phyloP scores from a whole-genome alignment of 1,284 basidiomycete genomes.

The Peniophora sp. region DNA sequence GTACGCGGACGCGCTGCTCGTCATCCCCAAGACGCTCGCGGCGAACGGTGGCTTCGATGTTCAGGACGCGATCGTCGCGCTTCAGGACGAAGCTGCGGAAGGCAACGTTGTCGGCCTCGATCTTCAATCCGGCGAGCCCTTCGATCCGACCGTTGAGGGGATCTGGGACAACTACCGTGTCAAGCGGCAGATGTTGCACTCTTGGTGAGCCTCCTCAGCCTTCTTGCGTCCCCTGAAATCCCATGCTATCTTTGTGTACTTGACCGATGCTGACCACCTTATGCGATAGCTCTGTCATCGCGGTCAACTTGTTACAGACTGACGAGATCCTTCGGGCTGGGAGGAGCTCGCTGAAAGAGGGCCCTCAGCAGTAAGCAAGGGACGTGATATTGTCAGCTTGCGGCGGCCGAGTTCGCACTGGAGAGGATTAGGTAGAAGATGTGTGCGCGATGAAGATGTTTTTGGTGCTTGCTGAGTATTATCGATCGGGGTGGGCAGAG shows the following conservation, averaged over 20 bases:
- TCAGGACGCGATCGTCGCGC: conserved; percentile 86
- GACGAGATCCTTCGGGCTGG: conserved; percentile 96
- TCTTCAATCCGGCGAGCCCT: conserved; percentile 90
- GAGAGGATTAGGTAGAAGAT: too few relatives aligned
- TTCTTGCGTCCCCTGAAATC: conserved; percentile 2
- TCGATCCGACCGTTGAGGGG: conserved; percentile 92
- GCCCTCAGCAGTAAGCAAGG: conserved; percentile 38
- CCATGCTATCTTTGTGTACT: too few relatives aligned
- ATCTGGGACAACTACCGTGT: conserved; percentile 99
- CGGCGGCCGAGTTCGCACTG: too few relatives aligned
- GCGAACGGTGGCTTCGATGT: conserved; percentile 97
- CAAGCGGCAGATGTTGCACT: conserved; percentile 98
- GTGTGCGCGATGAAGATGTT: too few relatives aligned
- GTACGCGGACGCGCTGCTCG: conserved; percentile 89
- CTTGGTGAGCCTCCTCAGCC: conserved; percentile 53
- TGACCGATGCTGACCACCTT: conserved; percentile 1
- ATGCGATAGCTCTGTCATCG: conserved; percentile 83
- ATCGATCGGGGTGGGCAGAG: too few relatives aligned
- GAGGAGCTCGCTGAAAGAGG: conserved; percentile 81
- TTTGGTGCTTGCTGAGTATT: too few relatives aligned
- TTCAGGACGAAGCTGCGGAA: conserved; percentile 91
- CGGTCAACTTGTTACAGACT: conserved; percentile 90
- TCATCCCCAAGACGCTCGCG: conserved; percentile 96
- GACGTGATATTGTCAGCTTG: too few relatives aligned
- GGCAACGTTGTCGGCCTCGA: conserved; percentile 90